A percentile compares a stretch with the other conserved stretches of the same genome.
phyloP scores from a whole-genome alignment of 1,284 basidiomycete species.

The Pyrrhoderma noxium region DNA sequence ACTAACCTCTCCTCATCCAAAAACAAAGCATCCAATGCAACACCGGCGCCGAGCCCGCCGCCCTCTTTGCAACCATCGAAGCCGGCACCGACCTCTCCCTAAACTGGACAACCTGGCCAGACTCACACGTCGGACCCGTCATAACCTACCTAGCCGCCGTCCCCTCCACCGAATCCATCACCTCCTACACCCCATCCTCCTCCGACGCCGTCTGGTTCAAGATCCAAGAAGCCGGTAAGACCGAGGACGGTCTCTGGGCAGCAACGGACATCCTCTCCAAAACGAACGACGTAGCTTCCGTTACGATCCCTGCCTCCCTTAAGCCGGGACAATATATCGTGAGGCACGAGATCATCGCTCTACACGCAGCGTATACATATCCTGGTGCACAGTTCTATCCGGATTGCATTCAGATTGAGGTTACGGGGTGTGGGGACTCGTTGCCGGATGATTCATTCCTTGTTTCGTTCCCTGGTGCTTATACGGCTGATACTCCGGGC shows the following conservation, averaged over 20 bases:
- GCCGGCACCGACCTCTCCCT: slow-evolving; percentile 37
- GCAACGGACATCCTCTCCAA: slow-evolving; percentile 35
- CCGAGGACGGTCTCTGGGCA: slow-evolving; percentile 37
- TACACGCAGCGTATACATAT: slow-evolving; percentile 6
- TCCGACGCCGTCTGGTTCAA: slow-evolving; percentile 41
- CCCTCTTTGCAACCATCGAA: slow-evolving; percentile 36
- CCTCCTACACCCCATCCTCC: slow-evolving; percentile 36
- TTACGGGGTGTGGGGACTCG: slow-evolving; percentile 42
- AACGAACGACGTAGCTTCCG: slow-evolving; percentile 35
- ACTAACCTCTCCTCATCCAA: background rate
- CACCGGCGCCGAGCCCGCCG: slow-evolving; percentile 35
- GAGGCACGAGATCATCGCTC: slow-evolving; percentile 36
- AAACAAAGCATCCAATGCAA: slow-evolving; percentile 37
- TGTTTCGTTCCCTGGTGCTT: slow-evolving; percentile 48
- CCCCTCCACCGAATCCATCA: slow-evolving; percentile 34
- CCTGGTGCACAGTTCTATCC: slow-evolving; percentile 35
- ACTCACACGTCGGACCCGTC: slow-evolving; percentile 37
- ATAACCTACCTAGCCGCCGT: slow-evolving; percentile 44
- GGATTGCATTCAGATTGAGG: slow-evolving; percentile 43
- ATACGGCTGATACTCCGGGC: slow-evolving; percentile 39
- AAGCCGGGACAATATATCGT: slow-evolving; percentile 42
- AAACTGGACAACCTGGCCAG: slow-evolving; percentile 47
- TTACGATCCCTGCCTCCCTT: slow-evolving; percentile 38
- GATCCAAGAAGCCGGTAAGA: slow-evolving; percentile 36
- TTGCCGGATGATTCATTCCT: slow-evolving; percentile 35